Base-by-base conservation (phyloP, 305 asterid genomes). In the Striga hermonthica region DNA sequence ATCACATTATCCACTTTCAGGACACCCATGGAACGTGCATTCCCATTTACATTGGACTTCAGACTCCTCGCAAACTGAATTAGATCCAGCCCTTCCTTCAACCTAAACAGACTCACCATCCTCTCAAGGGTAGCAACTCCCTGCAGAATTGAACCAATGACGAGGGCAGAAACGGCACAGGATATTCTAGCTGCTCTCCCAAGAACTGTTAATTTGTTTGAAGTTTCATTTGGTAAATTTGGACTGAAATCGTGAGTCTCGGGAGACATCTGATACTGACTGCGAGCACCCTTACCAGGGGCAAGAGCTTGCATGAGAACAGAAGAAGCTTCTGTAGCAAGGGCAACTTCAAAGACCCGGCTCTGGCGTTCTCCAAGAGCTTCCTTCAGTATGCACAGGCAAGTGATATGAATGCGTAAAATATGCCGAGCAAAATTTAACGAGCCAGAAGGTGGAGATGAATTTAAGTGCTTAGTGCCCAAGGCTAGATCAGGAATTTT, bases 321-420 rank as follows among this genome's bases (percentile, higher is more conserved):
- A 66, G 87, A 76, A 61, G 92, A 84, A 74, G 90, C 80, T 78
- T 89, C 96, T 14, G 79, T 74, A 37, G 96, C 90, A 72, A 89
- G 86, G 75, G 92, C 95, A 78, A 89, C 91, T 70, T 89, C 95
- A 73, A 86, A 89, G 60, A 89, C 96, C 55, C 88, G 83, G 57
- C 92, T 84, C 79, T 89, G 96, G 59, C 95, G 96, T 74, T 89
- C 95, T 55, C 96, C 96, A 44, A 89, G 88, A 38, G 92, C 96
- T 64, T 89, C 92, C 77, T 86, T 89, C 67, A 89, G 78, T 57
- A 84, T 75, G 75, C 83, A 80, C 47, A 89, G 80, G 76, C 96
- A 89, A 59, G 78, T 53, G 64, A 84, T 62, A 80, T 86, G 96
- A 68, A 89, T 68, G 54, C 87, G 84, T 80, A 89, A 77, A 62